phyloP scores from a whole-genome alignment of 805 yeast genomes.

The Candida hungchunana region DNA sequence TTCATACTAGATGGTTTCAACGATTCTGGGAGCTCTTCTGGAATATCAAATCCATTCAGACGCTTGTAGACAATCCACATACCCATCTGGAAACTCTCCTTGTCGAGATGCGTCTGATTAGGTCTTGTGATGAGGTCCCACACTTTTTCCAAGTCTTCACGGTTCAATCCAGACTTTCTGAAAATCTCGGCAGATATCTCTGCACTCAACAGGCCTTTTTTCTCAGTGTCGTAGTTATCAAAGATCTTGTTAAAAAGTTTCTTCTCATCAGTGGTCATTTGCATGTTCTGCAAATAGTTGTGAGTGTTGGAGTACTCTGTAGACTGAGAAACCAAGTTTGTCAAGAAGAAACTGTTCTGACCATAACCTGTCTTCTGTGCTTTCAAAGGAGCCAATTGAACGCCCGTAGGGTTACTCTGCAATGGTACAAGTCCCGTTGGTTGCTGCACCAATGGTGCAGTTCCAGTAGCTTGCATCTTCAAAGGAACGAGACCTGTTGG shows the following conservation, averaged over 20 bases:
- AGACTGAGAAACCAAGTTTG: constrained; percentile 65
- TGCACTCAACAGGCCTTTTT: constrained; percentile 74
- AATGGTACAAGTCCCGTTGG: constrained; percentile 48
- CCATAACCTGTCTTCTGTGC: constrained; percentile 45
- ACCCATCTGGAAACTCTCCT: constrained; percentile 93
- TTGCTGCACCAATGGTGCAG: constrained; percentile 40
- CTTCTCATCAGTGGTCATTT: constrained; percentile 82
- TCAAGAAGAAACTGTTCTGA: constrained; percentile 35
- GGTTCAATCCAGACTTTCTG: constrained; percentile 82
- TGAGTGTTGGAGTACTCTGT: constrained; percentile 26
- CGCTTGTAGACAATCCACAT: constrained; percentile 94
- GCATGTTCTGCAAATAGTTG: constrained; percentile 28
- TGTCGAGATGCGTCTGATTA: constrained; percentile 80
- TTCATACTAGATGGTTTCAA: constrained; percentile 83
- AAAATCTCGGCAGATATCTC: constrained; percentile 81
- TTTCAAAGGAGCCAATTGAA: constrained; percentile 28
- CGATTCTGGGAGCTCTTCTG: constrained; percentile 80
- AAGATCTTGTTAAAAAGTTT: constrained; percentile 82
- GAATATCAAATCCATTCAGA: constrained; percentile 81
- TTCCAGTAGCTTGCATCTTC: constrained; percentile 32
- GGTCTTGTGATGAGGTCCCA: constrained; percentile 88
- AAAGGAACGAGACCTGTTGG: constrained; percentile 14
- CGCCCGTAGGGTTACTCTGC: constrained; percentile 8
- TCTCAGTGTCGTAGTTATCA: constrained; percentile 77
- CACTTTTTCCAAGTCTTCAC: constrained; percentile 83